Base-by-base conservation (phyloP, 1,139 yeast genomes). In the Magnusiomyces ingens region DNA sequence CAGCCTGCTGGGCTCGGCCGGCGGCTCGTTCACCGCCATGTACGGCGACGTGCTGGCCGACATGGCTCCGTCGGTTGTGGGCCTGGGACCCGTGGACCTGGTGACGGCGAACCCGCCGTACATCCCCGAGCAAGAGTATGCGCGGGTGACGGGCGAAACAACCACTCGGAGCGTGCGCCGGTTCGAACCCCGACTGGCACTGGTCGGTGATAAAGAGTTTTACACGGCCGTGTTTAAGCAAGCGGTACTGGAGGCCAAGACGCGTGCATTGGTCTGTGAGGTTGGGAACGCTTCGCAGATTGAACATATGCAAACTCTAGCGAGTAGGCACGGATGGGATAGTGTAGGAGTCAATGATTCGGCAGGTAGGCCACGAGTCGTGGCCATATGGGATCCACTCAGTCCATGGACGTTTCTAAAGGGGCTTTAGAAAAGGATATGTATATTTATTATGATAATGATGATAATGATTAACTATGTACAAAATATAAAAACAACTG, bases 101-200 rank as follows among this genome's bases (percentile, higher is more conserved):
- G 65, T 93, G 1, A 78, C 85, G 0, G 80, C 96, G 21, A 93
- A 93, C 62, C 99, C 99, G 0, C 99, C 99, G 0, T 93, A 93
- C 64, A 83, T 93, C 10, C 82, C 91, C 0, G 17, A 51, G 1
- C 51, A 19, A 2, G 37, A 44, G 37, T 44, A 44, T 19, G n/a
- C 13, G 10, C 47, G 21, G n/a, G 12, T 18, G 8, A 12, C 21
- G n/a, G 21, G 12, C 8, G 32, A 26, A 26, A 26, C 32, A 26
- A 26, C 32, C 32, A 26, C 32, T 8, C 32, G 32, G 32, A 26
- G 32, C 0, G 98, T 91, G 0, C 71, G 78, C 37, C 52, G 68
- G 22, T 84, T 78, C 65, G 99, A 93, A 69, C 98, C 99, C 0
- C 62, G 67, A 29, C 64, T 80, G 40, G 99, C 99, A 0, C 71